Evolutionary conservation across 805 yeast genomes (phyloP).

Genomic region (Candida peoriensis): DNA sequence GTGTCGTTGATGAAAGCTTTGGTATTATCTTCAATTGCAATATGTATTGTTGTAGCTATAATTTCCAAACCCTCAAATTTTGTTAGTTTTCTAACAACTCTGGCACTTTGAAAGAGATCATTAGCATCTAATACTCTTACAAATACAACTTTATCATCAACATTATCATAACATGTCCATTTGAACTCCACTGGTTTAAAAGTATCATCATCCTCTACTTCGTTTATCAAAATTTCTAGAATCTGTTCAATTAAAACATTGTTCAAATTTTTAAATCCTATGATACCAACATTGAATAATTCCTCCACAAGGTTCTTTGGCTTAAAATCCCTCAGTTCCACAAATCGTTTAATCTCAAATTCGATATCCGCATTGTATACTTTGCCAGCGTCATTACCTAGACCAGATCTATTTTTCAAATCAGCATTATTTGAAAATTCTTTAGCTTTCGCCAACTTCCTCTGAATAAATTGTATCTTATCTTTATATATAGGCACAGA

Average conservation of each 20-base stretch:
- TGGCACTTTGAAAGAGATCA: not conserved
- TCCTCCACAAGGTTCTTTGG: constrained; percentile 34
- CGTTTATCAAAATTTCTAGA: constrained; percentile 18
- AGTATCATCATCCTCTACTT: constrained; percentile 2
- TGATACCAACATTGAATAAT: constrained; percentile 28
- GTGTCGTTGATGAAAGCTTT: constrained; percentile 9
- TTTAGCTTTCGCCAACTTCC: constrained; percentile 4
- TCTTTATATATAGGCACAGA: constrained; percentile 16
- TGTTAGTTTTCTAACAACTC: not conserved
- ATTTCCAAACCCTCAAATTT: constrained; percentile 2
- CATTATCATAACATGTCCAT: constrained; percentile 34
- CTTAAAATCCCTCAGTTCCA: constrained; percentile 26
- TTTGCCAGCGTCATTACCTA: not conserved
- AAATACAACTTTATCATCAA: constrained; percentile 30
- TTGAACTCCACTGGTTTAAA: constrained; percentile 12
- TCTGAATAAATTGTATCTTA: constrained; percentile 5
- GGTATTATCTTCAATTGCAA: constrained; percentile 10
- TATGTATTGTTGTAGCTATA: constrained; percentile 2
- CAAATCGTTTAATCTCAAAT: not conserved
- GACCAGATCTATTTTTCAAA: constrained; percentile 1
- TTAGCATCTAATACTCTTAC: constrained; percentile 14
- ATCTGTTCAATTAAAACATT: constrained; percentile 30
- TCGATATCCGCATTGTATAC: no score
- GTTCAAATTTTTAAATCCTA: constrained; percentile 30
- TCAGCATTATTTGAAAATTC: not conserved